A percentile compares a stretch with the other conserved stretches of the same genome.
phyloP scores from a whole-genome alignment of 2,329 filamentous ascomycete genomes.

The Pezicula carpinea region DNA sequence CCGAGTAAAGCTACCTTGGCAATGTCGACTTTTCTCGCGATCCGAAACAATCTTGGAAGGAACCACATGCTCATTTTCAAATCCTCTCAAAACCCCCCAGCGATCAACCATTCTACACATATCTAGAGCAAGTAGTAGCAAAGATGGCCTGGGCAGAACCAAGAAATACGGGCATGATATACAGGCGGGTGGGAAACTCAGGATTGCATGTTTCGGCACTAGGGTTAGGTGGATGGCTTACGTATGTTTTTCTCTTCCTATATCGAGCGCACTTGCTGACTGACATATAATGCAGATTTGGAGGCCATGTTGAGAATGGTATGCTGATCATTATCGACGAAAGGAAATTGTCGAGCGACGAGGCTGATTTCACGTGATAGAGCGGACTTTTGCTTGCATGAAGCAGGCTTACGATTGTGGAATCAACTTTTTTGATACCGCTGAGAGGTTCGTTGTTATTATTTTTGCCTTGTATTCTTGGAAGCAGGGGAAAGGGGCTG shows the following conservation, averaged over 20 bases:
- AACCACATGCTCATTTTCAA: no score
- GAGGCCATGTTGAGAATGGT: constrained; percentile 32
- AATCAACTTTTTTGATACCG: constrained; percentile 60
- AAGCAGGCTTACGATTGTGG: constrained; percentile 54
- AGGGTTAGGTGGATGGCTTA: constrained; percentile 33
- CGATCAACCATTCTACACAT: no score
- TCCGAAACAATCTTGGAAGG: no score
- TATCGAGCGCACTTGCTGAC: background rate
- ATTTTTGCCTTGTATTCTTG: background rate
- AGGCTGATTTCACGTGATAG: constrained; percentile 11
- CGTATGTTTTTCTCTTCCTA: constrained; percentile 14
- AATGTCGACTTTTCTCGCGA: no score
- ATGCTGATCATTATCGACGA: background rate
- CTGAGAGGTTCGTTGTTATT: constrained; percentile 35
- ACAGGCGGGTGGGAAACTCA: constrained; percentile 37
- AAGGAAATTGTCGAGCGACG: background rate
- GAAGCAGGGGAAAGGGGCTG: constrained; percentile 36
- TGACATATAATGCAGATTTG: constrained; percentile 9
- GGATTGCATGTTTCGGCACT: constrained; percentile 40
- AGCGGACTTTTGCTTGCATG: constrained; percentile 34
- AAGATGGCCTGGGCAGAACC: constrained; percentile 1
- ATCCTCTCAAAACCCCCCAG: no score
- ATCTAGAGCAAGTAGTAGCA: no score
- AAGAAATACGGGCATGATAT: constrained; percentile 31
- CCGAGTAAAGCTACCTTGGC: no score